Conservation (phyloP, 768 basidiomycete genomes). For the Sporobolomyces roseus region DNA sequence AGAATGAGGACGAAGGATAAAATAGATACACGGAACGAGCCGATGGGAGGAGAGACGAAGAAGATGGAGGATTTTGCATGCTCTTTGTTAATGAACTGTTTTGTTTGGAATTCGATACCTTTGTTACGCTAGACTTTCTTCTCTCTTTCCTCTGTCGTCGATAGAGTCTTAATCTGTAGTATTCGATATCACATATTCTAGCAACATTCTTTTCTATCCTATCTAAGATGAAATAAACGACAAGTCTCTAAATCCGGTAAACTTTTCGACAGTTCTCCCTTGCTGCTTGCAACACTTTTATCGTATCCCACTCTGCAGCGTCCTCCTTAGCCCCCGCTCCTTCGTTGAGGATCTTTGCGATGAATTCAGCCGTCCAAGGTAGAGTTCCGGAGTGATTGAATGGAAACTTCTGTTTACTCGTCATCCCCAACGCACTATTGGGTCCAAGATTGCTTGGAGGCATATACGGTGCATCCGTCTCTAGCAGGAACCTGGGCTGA, state of each 20-base stretch:
- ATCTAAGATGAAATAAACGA: too few species aligned
- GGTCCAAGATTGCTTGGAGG: conserved; percentile 68
- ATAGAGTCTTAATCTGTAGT: too few species aligned
- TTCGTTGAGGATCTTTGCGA: conserved; percentile 55
- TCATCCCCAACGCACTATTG: conserved; percentile 53
- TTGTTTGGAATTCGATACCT: too few species aligned
- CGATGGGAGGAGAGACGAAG: neutral
- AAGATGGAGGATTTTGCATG: too few species aligned
- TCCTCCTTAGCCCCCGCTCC: neutral
- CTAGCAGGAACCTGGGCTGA: conserved; percentile 57
- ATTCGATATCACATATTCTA: too few species aligned
- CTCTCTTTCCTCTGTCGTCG: too few species aligned
- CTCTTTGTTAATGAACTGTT: too few species aligned
- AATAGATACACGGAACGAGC: neutral
- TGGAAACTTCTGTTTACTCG: conserved; percentile 52
- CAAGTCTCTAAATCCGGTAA: conserved; percentile 54
- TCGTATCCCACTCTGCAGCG: conserved; percentile 54
- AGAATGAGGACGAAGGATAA: neutral
- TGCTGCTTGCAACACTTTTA: conserved; percentile 60
- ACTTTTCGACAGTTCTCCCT: conserved; percentile 63
- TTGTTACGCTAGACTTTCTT: neutral
- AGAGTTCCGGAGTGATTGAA: conserved; percentile 76
- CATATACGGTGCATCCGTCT: conserved; percentile 88
- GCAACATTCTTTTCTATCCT: too few species aligned
- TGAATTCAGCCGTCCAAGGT: conserved; percentile 76